phyloP scores from a whole-genome alignment of 306 rosid genomes.

The apple (Malus domestica) region DNA sequence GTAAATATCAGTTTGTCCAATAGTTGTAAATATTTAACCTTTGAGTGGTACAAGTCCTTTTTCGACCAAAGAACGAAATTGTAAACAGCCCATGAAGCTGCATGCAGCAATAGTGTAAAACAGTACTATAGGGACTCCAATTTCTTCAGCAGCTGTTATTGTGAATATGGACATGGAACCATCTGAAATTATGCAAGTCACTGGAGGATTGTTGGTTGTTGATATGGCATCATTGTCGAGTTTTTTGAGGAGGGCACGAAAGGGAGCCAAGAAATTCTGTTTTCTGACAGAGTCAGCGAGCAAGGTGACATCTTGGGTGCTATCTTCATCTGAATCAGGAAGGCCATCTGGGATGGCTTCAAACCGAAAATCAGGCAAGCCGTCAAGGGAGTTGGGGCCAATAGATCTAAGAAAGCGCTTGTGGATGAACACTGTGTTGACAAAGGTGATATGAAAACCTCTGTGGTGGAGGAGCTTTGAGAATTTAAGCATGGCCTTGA shows the following conservation, averaged over 20 bases:
- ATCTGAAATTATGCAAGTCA: neutral
- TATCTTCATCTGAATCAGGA: neutral
- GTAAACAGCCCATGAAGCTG: neutral
- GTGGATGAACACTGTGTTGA: neutral
- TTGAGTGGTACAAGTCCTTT: neutral
- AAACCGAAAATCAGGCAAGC: neutral
- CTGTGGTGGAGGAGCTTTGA: neutral
- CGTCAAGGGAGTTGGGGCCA: neutral
- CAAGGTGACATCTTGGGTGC: neutral
- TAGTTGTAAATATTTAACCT: neutral
- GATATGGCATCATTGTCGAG: neutral
- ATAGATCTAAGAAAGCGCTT: neutral
- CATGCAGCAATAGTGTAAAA: neutral
- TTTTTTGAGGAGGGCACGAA: neutral
- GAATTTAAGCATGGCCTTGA: slow-evolving; percentile 5
- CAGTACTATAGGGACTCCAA: neutral
- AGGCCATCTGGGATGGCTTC: neutral
- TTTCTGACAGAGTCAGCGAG: neutral
- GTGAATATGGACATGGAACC: neutral
- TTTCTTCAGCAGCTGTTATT: neutral
- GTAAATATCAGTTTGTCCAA: too few species aligned
- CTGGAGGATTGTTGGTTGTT: neutral
- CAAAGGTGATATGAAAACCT: neutral
- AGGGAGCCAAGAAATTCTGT: neutral
- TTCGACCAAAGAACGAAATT: neutral